Evolutionary conservation across 768 basidiomycete genomes (phyloP), one percentile per base, ranked within the genome.

Genomic region (Porphyrellus cyaneotinctus): DNA sequence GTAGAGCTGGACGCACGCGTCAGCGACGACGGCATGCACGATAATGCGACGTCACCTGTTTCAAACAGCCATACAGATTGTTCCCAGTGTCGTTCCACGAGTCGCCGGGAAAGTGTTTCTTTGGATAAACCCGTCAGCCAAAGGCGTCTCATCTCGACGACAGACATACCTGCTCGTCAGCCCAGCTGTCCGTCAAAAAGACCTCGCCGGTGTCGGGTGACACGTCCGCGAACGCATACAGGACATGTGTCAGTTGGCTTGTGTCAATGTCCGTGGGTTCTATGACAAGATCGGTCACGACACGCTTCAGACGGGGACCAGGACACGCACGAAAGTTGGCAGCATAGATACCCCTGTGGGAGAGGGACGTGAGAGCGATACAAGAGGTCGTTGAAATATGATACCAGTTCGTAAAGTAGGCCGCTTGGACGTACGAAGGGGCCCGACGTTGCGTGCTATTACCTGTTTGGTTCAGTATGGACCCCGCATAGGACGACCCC

Each of bases 151-250:
- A 23, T 18, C 18, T 22, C 6, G 14, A 10, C 6, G 17, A 39
- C 15, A 18, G 6, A 44, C 67, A 50, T 52, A 82, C 84, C 74
- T 85, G 70, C 64, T 82, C 74, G 63, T 93, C 91, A 5, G 88
- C 87, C 67, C 86, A 91, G 10, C 75, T 63, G 63, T 91, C 91
- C 2, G 85, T 87, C 18, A 91, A 74, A 14, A 66, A 70, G 58
- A 90, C 85, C 17, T 70, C 65, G 13, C 91, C 89, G 0, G 81
- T 79, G 39, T 74, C 71, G 8, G 82, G 65, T 49, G 80, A 77
- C 33, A 84, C 78, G 66, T 91, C 88, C 42, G 86, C 89, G 63
- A 93, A 93, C 3, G 88, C 78, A 59, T 91, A 91, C 17, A 89
- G 70, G 60, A 91, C 80, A 73, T 88, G 88, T 7, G 88, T 90